phyloP scores from a whole-genome alignment of 2,329 filamentous ascomycete species.

The Metarhizium anisopliae region DNA sequence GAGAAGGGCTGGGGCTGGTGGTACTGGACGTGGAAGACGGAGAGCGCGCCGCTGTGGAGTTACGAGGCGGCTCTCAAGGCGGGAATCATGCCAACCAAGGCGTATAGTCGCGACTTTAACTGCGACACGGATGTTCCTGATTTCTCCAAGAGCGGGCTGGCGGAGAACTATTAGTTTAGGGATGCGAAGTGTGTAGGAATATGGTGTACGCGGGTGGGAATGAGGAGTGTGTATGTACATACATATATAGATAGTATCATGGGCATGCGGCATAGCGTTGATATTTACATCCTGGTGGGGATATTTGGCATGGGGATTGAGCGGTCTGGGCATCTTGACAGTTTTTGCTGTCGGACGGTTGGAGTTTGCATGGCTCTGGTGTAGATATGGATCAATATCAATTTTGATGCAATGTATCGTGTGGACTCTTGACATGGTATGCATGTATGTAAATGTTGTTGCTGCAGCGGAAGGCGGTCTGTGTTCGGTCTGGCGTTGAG shows the following conservation, averaged over 20 bases:
- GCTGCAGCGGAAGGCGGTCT: too few species aligned
- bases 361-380: not conserved
- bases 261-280: not conserved
- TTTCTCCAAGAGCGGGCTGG: slow-evolving; percentile 35
- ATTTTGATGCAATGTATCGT: too few species aligned
- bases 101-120: slow-evolving; percentile 61
- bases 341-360: not conserved
- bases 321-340: not conserved
- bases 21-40: slow-evolving; percentile 98
- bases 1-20: slow-evolving; percentile 96
- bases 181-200: not conserved
- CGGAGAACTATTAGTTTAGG: slow-evolving; percentile 37
- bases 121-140: slow-evolving; percentile 51
- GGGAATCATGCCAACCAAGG: slow-evolving; percentile 70
- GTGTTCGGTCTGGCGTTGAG: too few species aligned
- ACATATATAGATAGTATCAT: not conserved
- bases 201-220: too few species aligned
- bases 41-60: slow-evolving; percentile 81
- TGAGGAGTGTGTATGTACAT: too few species aligned
- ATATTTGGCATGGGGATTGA: not conserved
- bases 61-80: slow-evolving; percentile 71
- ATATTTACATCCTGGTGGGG: not conserved
- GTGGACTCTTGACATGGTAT: too few species aligned
- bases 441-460: too few species aligned
- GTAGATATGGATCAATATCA: not conserved